Conservation (phyloP, 345 rosid species). For the Alliaria petiolata region DNA sequence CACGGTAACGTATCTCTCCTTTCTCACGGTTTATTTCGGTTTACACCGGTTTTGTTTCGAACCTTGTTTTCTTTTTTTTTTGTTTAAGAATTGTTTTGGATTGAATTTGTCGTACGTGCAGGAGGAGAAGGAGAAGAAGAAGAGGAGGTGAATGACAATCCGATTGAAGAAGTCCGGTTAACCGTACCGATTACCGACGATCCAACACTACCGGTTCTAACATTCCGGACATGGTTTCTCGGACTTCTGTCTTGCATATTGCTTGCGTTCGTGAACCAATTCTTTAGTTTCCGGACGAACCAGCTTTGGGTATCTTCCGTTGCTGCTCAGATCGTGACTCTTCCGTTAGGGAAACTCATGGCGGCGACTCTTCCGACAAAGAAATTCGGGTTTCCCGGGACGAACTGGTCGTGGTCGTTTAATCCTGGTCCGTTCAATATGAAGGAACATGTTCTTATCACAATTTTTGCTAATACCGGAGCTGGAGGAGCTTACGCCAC, state of each 20-base stretch:
- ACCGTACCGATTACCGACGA: constrained; percentile 54
- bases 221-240: constrained; percentile 58
- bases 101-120: not conserved
- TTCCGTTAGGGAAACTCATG: constrained; percentile 49
- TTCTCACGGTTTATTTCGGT: constrained; percentile 9
- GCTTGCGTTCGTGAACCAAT: constrained; percentile 53
- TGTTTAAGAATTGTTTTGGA: not conserved
- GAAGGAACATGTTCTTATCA: constrained; percentile 57
- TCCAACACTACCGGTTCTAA: constrained; percentile 40
- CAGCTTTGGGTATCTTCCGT: constrained; percentile 36
- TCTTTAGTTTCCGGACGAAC: constrained; percentile 46
- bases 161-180: constrained; percentile 58
- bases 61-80: not conserved
- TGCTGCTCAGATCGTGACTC: constrained; percentile 44
- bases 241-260: constrained; percentile 40
- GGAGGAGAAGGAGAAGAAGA: constrained; percentile 23
- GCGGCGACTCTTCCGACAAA: constrained; percentile 44
- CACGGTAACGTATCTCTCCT: constrained; percentile 1
- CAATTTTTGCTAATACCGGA: constrained; percentile 54
- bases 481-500: constrained; percentile 44
- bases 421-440: constrained; percentile 53
- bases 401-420: constrained; percentile 39
- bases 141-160: constrained; percentile 41
- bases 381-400: constrained; percentile 32
- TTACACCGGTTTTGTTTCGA: not conserved